phyloP scores from a whole-genome alignment of 768 basidiomycete species.

The Podaxis sp. region DNA sequence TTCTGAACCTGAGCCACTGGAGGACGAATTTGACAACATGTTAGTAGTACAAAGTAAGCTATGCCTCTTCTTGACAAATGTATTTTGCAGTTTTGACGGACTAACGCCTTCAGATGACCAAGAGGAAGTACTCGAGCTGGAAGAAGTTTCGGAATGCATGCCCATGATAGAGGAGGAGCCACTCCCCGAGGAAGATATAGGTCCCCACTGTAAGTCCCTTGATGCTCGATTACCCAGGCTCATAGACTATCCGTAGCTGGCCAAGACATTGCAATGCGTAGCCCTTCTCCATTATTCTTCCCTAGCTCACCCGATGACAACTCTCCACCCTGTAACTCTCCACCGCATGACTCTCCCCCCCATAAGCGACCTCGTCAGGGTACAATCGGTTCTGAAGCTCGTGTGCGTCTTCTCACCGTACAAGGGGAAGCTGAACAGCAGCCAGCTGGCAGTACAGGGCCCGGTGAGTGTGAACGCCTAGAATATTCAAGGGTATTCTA shows the following conservation, averaged over 20 bases:
- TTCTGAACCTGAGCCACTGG: background rate
- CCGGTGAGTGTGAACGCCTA: too few species aligned
- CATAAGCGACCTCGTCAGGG: background rate
- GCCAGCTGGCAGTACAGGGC: too few species aligned
- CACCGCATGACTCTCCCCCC: too few species aligned
- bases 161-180: background rate
- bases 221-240: too few species aligned
- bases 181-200: background rate
- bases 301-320: background rate
- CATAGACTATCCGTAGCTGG: background rate
- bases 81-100: background rate
- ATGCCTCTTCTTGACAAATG: background rate
- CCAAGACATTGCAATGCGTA: background rate
- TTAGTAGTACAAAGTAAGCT: background rate
- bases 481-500: too few species aligned
- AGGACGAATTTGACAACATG: background rate
- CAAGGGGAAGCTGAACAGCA: background rate
- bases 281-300: background rate
- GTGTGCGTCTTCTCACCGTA: background rate
- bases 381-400: background rate
- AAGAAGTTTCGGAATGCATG: background rate
- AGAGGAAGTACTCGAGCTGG: background rate
- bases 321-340: too few species aligned
- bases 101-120: background rate
- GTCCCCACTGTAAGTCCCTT: too few species aligned